Evolutionary conservation across 108 stramenopile genomes (phyloP), one percentile per base, ranked within the genome.

Genomic region (Pelagomonas calceolata): DNA sequence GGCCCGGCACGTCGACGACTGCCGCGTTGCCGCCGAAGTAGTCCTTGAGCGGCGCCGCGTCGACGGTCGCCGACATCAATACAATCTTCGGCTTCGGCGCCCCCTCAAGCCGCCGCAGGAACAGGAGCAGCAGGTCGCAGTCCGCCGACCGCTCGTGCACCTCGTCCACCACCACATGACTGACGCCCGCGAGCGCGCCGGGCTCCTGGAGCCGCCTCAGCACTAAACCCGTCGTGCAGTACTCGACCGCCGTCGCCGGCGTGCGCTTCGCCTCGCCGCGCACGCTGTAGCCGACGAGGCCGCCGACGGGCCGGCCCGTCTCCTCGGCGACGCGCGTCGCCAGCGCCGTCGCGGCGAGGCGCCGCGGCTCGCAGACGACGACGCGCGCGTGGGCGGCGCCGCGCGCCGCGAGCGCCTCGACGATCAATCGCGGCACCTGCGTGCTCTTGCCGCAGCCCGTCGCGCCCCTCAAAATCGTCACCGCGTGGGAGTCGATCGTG

Each of bases 101-200:
- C 7, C 51, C 51, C 21, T 26, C 51, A 26, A 84, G 63, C 14
- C 82, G 79, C 29, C 80, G 66, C n/a, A 87, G 68, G 36, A 85
- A 75, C 63, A 82, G 68, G 60, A 87, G 51, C n/a, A 86, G 67
- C 34, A 87, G 84, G 64, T 87, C 86, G 12, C 79, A 67, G 66
- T 85, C 81, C 34, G 85, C 51, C 30, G 73, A 34, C 45, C 85
- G 80, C 74, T 86, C 86, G 75, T 86, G 83, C 51, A 85, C 84
- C 75, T 87, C 86, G 73, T 87, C 86, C 5, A 87, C 75, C 26
- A 85, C 39, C 34, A 87, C 36, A 68, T 85, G 85, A 16, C 82
- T 80, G 32, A 85, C 65, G 21, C 73, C 74, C 36, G 51, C 51
- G 32, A 85, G 74, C 34, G 30, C 68, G 16, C 35, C 51, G 63